Conservation (phyloP, 2,329 filamentous ascomycete species). For the Penicillium sp. region DNA sequence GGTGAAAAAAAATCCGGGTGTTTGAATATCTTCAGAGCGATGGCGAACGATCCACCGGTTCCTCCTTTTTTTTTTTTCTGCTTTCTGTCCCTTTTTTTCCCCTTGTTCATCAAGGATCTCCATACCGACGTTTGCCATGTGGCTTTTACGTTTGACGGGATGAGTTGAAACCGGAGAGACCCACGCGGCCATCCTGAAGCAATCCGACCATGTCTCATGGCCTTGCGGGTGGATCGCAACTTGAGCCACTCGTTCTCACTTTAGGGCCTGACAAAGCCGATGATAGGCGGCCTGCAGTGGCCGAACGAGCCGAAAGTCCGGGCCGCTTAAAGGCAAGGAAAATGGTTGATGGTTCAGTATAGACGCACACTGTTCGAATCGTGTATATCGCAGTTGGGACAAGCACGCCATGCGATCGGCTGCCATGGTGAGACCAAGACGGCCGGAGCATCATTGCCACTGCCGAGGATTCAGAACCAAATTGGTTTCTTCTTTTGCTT, state of each 20-base stretch:
- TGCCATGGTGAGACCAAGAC: too few species aligned
- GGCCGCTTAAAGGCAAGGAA: background rate
- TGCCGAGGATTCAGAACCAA: too few species aligned
- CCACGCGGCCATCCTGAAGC: slow-evolving; percentile 15
- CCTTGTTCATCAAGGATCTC: too few species aligned
- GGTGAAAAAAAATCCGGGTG: background rate
- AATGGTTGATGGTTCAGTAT: too few species aligned
- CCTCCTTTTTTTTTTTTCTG: slow-evolving; percentile 1
- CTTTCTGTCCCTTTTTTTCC: background rate
- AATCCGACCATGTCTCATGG: slow-evolving; percentile 3
- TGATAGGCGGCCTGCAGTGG: background rate
- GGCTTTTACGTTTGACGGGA: background rate
- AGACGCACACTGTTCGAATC: too few species aligned
- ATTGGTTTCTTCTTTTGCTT: too few species aligned
- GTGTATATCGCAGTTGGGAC: too few species aligned
- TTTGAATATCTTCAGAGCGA: background rate
- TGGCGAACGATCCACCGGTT: background rate
- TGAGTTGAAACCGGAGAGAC: slow-evolving; percentile 11
- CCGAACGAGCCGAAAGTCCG: background rate
- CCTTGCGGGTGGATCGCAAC: background rate
- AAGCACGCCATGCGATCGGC: too few species aligned
- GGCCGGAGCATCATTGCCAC: too few species aligned
- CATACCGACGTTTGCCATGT: background rate
- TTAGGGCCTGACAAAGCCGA: background rate
- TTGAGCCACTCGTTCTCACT: background rate